A percentile compares a stretch with the other conserved stretches of the same genome.
phyloP scores from a whole-genome alignment of 345 rosid genomes.

The Eucalyptus fibrosa region DNA sequence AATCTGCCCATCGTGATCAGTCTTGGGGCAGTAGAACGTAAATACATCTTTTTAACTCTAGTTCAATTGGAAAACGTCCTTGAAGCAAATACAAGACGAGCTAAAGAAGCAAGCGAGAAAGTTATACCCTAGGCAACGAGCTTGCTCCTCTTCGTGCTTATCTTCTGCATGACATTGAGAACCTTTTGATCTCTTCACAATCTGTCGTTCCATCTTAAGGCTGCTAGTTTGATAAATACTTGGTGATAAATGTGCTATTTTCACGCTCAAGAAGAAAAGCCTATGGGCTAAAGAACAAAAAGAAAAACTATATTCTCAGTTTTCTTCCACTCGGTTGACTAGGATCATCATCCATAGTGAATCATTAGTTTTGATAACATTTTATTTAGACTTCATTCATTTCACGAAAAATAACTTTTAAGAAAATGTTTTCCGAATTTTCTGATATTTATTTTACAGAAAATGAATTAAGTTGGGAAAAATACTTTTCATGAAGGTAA shows the following conservation, averaged over 20 bases:
- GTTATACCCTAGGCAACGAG: neutral
- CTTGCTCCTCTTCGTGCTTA: neutral
- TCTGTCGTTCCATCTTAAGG: neutral
- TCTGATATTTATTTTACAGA: fast-evolving
- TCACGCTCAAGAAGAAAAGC: neutral
- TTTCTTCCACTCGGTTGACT: neutral
- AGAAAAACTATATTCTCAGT: no score
- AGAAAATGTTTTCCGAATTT: fast-evolving
- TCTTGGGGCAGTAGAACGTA: neutral
- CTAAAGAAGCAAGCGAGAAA: neutral
- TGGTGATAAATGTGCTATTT: neutral
- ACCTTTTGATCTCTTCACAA: neutral
- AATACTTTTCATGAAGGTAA: no score
- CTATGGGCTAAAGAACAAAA: neutral
- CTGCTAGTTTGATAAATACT: no score
- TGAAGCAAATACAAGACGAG: neutral
- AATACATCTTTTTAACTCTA: neutral
- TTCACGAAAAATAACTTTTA: fast-evolving
- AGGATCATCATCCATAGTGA: fast-evolving
- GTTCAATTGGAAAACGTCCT: neutral
- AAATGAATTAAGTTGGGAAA: fast-evolving
- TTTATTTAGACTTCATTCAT: fast-evolving
- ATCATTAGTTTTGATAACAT: neutral
- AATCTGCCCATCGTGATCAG: neutral
- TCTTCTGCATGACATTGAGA: neutral